phyloP scores from a whole-genome alignment of 768 basidiomycete species.

The Russula sp. region DNA sequence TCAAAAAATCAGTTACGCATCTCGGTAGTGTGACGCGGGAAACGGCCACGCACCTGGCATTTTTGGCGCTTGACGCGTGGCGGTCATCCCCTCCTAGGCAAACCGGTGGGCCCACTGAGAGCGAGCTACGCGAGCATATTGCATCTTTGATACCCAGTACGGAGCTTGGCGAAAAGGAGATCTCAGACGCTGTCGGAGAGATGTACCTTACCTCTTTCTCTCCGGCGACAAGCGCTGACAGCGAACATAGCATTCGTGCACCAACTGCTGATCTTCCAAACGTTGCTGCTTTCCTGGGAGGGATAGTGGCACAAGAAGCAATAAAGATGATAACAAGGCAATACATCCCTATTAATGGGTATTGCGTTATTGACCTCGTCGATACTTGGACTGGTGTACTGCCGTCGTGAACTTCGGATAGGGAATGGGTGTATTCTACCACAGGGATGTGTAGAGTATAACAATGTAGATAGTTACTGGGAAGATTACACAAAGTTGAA shows the following conservation, averaged over 20 bases:
- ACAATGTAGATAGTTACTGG: constrained; percentile 1
- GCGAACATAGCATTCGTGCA: constrained; percentile 59
- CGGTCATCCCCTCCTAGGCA: constrained; percentile 28
- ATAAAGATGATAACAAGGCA: constrained; percentile 98
- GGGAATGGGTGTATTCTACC: neutral
- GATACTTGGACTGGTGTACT: constrained; percentile 71
- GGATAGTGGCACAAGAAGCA: constrained; percentile 90
- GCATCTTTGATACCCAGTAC: constrained; percentile 46
- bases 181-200: constrained; percentile 67
- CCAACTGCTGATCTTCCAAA: constrained; percentile 88
- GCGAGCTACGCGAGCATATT: constrained; percentile 53
- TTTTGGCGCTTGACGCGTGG: constrained; percentile 55
- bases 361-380: constrained; percentile 80
- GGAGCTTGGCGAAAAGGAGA: constrained; percentile 52
- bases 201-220: constrained; percentile 46
- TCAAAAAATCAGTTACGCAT: constrained; percentile 40
- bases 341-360: constrained; percentile 87
- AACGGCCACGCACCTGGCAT: constrained; percentile 65
- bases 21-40: constrained; percentile 49
- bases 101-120: constrained; percentile 41
- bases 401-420: constrained; percentile 19
- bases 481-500: neutral
- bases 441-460: constrained; percentile 9
- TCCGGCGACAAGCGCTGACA: constrained; percentile 26
- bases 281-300: constrained; percentile 89